Evolutionary conservation across 306 rosid species (phyloP), one percentile per base, ranked within the genome.

Genomic region (Quercus parvula): DNA sequence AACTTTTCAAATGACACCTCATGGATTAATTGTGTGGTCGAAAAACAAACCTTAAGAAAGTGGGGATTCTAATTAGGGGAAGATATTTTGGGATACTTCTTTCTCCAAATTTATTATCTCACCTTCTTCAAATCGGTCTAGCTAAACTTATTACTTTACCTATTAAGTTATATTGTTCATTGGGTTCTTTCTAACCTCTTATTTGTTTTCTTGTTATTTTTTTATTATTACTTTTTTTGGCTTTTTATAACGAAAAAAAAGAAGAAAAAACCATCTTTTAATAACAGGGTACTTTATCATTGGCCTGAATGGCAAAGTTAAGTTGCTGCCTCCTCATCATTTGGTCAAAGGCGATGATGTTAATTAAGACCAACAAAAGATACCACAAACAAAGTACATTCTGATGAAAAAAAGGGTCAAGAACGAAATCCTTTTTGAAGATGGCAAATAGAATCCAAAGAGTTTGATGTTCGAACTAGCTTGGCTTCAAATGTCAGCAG

Each of bases 391-490:
- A 8, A 31, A 20, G 71, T 81, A 76, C 70, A 18, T 27, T 52
- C 73, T 35, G 19, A 17, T 15, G 7, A 28, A 30, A 46, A 19
- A 41, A 8, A 18, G 38, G 70, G 58, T 54, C 41, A 20, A 64
- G 28, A 63, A 24, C n/a, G 41, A 55, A 82, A 64, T 62, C 74
- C 71, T 2, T 19, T n/a, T 56, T 73, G 75, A 77, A 71, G 57
- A 82, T 77, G 78, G 77, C 79, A 73, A 28, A 61, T 55, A 64
- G 51, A 74, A 63, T 77, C 68, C 62, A 22, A 54, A 68, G 63
- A 66, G 25, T 3, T 15, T 56, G 38, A 55, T 54, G 24, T 55
- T 54, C 17, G 49, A 56, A 55, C 38, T 31, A 25, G 52, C 38
- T 20, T 11, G 52, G 52, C 59, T 64, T 49, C 35, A 49, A 74